Conservation (phyloP, 192 early-diverging fungal genomes). For the Spinellus fusiger region DNA sequence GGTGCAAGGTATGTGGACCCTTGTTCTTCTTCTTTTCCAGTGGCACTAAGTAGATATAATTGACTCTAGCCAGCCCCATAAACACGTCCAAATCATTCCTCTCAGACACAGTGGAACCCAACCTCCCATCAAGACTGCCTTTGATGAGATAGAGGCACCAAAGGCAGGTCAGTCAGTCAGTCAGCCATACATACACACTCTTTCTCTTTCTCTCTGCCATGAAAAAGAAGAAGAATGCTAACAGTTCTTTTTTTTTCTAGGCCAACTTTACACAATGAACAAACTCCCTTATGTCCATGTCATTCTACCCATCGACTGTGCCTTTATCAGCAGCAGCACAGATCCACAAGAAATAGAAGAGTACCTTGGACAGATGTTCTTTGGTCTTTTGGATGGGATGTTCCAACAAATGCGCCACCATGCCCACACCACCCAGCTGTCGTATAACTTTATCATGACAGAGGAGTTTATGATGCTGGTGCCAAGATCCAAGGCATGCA, state of each 20-base stretch:
- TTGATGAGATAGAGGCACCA: constrained; percentile 28
- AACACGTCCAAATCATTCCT: constrained; percentile 54
- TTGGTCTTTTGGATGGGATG: constrained; percentile 43
- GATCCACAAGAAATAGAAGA: constrained; percentile 28
- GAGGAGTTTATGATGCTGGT: constrained; percentile 49
- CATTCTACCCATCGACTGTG: constrained; percentile 27
- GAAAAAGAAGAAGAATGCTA: not conserved
- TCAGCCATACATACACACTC: not conserved
- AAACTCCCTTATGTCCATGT: constrained; percentile 39
- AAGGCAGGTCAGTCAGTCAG: constrained; percentile 27
- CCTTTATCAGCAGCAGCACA: not conserved
- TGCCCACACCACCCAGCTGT: constrained; percentile 18
- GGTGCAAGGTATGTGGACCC: constrained; percentile 39
- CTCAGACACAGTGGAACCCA: constrained; percentile 4
- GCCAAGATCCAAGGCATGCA: constrained; percentile 34
- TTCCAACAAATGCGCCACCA: constrained; percentile 39
- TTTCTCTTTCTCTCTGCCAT: not conserved
- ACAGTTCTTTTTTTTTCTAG: constrained; percentile 11
- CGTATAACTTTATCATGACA: constrained; percentile 52
- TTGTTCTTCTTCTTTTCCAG: not conserved
- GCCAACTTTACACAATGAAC: constrained; percentile 41
- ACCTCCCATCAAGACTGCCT: constrained; percentile 37
- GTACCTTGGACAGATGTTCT: constrained; percentile 41
- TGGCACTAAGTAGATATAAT: no score
- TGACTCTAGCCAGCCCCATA: constrained; percentile 45